These are phyloP conservation scores for Blastomyces gilchristii DNA, from an alignment of 2,329 filamentous ascomycete species.

Conservation along the genomic window DNA sequence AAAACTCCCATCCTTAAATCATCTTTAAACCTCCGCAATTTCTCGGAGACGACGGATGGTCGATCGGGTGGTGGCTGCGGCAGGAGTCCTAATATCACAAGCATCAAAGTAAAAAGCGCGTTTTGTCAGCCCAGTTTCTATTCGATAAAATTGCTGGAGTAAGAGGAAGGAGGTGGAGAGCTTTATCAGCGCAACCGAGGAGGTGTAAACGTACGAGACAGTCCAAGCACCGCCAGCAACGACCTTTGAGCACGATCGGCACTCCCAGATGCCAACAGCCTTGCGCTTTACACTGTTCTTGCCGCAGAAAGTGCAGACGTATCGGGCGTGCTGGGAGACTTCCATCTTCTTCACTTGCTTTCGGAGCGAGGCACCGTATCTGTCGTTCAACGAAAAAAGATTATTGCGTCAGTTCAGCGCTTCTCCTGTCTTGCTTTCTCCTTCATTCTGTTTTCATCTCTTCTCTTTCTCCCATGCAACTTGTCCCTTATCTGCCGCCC, in stretches of 20 bases:
- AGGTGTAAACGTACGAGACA: slow-evolving; percentile 67
- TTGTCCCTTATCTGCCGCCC: slow-evolving; percentile 3
- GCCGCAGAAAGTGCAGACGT: slow-evolving; percentile 97
- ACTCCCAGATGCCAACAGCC: slow-evolving; percentile 93
- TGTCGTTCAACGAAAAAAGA: slow-evolving; percentile 29
- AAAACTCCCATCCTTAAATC: slow-evolving; percentile 21
- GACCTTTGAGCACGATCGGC: slow-evolving; percentile 89
- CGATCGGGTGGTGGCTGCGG: slow-evolving; percentile 86
- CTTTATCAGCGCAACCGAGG: neutral
- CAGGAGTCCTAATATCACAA: slow-evolving; percentile 58
- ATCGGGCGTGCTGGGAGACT: slow-evolving; percentile 95
- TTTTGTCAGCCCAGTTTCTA: slow-evolving; percentile 19
- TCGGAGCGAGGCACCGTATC: slow-evolving; percentile 98
- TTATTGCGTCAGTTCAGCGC: slow-evolving; percentile 21
- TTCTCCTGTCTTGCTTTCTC: neutral
- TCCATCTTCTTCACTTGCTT: slow-evolving; percentile 99
- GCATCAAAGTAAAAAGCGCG: neutral
- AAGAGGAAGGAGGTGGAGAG: slow-evolving; percentile 2
- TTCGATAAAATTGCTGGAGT: neutral
- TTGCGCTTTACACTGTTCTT: slow-evolving; percentile 89
- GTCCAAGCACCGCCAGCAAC: slow-evolving; percentile 89
- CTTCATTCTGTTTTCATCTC: neutral
- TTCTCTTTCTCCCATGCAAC: too few relatives aligned
- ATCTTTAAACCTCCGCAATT: slow-evolving; percentile 80
- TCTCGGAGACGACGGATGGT: slow-evolving; percentile 95